Evolutionary conservation across 345 rosid species (phyloP), one percentile per base, ranked within the genome.

Genomic region (Eucalyptus victrix): DNA sequence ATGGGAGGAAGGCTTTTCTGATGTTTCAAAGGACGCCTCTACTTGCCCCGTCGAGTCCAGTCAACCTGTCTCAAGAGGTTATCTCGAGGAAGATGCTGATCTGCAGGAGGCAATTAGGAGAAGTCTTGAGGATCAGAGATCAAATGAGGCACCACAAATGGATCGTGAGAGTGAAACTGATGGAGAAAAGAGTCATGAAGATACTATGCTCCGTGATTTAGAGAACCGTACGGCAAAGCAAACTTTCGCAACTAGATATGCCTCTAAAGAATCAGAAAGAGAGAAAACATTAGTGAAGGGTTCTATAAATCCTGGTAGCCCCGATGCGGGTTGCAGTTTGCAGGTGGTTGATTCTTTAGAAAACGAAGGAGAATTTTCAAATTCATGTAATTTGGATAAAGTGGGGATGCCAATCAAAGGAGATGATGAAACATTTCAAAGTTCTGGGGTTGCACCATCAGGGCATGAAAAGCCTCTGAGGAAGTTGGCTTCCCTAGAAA

Each of bases 41-140:
- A 91, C 87, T 6, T 89, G 62, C 62, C 91, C 87, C 28, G 72
- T 87, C 49, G 92, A 90, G 89, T 91, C 93, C 76, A 92, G 86
- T 47, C 90, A 90, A 89, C 86, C 91, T 18, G 87, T 93, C 88
- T 95, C 97, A 49, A 95, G 90, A 93, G 98, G 99, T 80, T 80
- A 89, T 91, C 72, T 93, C 89, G 94, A 95, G 93, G 99, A 98
- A 91, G 98, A 97, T 91, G 94, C 96, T 92, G 96, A 95, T 91
- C 93, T 96, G 89, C 96, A 94, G 90, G 96, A 96, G 94, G 99
- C 99, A 88, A 94, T 98, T 89, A 90, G 95, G 93, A 97, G 96
- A 94, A 98, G 99, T 92, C 95, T 96, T 89, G 90, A 91, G 89
- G 98, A 96, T 88, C 90, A 90, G 86, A 80, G 90, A 85, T 89